phyloP scores from a whole-genome alignment of 2,329 filamentous ascomycete species.

The Alternaria ventricosa region DNA sequence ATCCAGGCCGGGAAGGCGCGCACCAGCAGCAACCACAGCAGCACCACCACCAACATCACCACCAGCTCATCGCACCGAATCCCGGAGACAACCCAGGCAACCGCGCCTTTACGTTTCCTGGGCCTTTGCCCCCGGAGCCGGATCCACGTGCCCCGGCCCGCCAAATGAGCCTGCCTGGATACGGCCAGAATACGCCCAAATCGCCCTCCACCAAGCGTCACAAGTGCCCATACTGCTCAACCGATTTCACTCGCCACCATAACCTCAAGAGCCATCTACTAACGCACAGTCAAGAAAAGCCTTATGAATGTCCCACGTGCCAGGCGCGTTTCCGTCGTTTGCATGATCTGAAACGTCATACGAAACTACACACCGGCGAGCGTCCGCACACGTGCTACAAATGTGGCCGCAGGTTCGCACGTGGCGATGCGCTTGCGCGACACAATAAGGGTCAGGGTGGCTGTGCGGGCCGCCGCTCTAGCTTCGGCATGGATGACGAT shows the following conservation, averaged over 20 bases:
- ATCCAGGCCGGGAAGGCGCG: conserved; percentile 46
- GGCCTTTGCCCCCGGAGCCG: conserved; percentile 58
- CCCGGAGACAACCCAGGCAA: conserved; percentile 50
- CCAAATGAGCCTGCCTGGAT: conserved; percentile 66
- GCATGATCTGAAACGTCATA: conserved; percentile 94
- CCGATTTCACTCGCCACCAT: conserved; percentile 95
- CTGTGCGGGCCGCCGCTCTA: conserved; percentile 88
- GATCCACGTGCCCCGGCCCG: conserved; percentile 60
- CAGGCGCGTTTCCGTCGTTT: conserved; percentile 89
- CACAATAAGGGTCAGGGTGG: conserved; percentile 96
- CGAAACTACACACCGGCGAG: conserved; percentile 95
- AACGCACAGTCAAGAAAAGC: conserved; percentile 98
- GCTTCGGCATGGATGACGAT: conserved; percentile 82
- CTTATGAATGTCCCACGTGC: conserved; percentile 92
- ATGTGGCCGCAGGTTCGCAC: conserved; percentile 92
- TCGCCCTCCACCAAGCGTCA: conserved; percentile 87
- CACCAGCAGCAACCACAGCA: conserved; percentile 44
- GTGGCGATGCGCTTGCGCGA: conserved; percentile 90
- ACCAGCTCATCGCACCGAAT: conserved; percentile 45
- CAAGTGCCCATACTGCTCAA: conserved; percentile 95
- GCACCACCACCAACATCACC: conserved; percentile 32
- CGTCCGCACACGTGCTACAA: conserved; percentile 93
- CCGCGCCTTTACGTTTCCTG: conserved; percentile 70
- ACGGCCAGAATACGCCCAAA: conserved; percentile 64
- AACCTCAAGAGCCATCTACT: conserved; percentile 97